A percentile compares a stretch with the other conserved stretches of the same genome.
Conservation (phyloP, 2,329 filamentous ascomycete genomes). For the Arthrobotrys sphaeroides region DNA sequence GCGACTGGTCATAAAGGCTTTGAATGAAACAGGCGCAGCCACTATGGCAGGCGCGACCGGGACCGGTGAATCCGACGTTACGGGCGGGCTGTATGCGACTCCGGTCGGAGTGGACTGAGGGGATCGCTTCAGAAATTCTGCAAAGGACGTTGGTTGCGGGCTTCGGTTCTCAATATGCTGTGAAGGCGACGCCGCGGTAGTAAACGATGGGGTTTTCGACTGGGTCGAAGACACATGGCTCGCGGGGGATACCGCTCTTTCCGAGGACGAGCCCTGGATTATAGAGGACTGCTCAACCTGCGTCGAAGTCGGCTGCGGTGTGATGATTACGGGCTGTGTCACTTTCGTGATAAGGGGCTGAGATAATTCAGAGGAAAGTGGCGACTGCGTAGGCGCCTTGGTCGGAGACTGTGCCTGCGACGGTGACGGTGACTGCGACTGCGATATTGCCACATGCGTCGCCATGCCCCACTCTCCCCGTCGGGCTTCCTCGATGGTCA, state of each 20-base stretch:
- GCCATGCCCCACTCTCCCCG: conserved; percentile 42
- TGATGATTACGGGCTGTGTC: conserved; percentile 46
- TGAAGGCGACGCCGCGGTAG: conserved; percentile 2
- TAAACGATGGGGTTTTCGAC: conserved; percentile 39
- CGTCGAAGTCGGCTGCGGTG: conserved; percentile 34
- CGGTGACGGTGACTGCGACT: conserved; percentile 37
- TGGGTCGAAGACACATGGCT: conserved; percentile 47
- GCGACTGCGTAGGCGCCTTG: conserved; percentile 29
- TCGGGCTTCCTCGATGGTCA: conserved; percentile 39
- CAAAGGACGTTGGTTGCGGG: conserved; percentile 41
- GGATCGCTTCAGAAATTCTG: conserved; percentile 40
- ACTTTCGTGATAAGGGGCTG: conserved; percentile 49
- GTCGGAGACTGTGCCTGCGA: conserved; percentile 35
- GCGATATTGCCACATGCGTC: conserved; percentile 47
- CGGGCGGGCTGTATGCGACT: conserved; percentile 21
- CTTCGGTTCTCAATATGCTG: conserved; percentile 33
- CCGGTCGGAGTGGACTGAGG: conserved; percentile 37
- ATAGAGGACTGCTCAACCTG: conserved; percentile 30
- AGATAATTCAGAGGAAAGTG: conserved; percentile 33
- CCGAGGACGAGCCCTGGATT: conserved; percentile 31
- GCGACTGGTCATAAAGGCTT: conserved; percentile 40
- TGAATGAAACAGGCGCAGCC: conserved; percentile 47
- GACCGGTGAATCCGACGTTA: conserved; percentile 7
- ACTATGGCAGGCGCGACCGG: neutral
- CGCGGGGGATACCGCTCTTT: conserved; percentile 38